phyloP scores from a whole-genome alignment of 208 protist species.

The Acanthamoeba lenticulata region DNA sequence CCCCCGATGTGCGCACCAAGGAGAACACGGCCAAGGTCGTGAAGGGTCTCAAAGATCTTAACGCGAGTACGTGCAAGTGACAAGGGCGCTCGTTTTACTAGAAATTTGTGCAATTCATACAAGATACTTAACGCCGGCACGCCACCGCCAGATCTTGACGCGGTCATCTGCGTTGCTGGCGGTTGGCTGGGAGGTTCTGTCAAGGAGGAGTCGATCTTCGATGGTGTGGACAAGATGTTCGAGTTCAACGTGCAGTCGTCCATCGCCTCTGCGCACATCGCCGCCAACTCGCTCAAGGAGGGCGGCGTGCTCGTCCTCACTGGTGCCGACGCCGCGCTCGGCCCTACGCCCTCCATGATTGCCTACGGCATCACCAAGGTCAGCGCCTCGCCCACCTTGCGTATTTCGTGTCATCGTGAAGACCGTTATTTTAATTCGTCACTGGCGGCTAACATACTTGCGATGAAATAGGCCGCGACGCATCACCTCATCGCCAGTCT shows the following conservation, averaged over 20 bases:
- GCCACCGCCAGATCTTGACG: neutral
- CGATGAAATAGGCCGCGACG: constrained; percentile 65
- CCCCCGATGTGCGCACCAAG: neutral
- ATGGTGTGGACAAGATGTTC: constrained; percentile 58
- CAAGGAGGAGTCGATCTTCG: constrained; percentile 24
- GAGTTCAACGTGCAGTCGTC: constrained; percentile 51
- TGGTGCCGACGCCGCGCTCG: constrained; percentile 54
- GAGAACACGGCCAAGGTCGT: constrained; percentile 33
- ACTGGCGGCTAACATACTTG: too few relatives aligned
- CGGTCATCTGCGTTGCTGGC: constrained; percentile 68
- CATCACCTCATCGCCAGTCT: constrained; percentile 67
- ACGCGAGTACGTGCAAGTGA: constrained; percentile 5
- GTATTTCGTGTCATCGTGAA: neutral
- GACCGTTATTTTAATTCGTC: too few relatives aligned
- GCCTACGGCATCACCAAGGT: constrained; percentile 68
- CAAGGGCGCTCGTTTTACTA: neutral
- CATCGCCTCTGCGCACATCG: constrained; percentile 35
- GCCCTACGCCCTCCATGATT: constrained; percentile 61
- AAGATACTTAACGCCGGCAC: neutral
- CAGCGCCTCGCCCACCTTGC: neutral
- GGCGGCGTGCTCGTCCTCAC: constrained; percentile 69
- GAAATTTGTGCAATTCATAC: neutral
- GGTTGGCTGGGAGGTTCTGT: constrained; percentile 48
- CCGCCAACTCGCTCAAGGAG: constrained; percentile 56
- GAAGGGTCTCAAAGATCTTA: constrained; percentile 16